These are phyloP conservation scores for Sanghuangporus baumii DNA, from an alignment of 1,284 basidiomycete species.

Conservation along the genomic window DNA sequence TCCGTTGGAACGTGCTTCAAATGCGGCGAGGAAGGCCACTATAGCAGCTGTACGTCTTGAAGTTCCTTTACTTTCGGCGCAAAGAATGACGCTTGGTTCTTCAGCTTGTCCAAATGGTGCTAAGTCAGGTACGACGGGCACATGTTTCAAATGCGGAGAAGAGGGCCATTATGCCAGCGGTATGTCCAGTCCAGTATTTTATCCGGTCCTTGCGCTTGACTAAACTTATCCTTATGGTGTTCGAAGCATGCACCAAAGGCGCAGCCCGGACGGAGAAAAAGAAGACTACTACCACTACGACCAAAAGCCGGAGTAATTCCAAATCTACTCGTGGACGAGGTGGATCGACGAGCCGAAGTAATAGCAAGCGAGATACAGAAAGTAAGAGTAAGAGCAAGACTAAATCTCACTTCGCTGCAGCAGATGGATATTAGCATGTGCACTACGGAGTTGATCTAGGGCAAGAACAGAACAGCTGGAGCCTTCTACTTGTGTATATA, in stretches of 20 bases:
- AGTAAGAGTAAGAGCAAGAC: neutral
- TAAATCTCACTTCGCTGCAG: conserved; percentile 14
- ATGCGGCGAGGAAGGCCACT: conserved; percentile 30
- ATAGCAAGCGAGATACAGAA: neutral
- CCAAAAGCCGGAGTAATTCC: conserved; percentile 6
- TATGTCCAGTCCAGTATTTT: conserved; percentile 1
- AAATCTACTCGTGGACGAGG: conserved; percentile 9
- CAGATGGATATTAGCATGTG: conserved; percentile 8
- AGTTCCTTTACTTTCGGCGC: neutral
- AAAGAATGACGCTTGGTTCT: neutral
- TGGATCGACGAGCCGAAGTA: conserved; percentile 5
- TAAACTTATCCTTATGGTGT: neutral
- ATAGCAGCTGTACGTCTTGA: conserved; percentile 21
- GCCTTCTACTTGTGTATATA: neutral
- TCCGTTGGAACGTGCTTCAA: conserved; percentile 28
- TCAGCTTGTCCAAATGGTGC: conserved; percentile 20
- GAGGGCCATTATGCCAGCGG: conserved; percentile 28
- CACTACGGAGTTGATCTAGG: neutral
- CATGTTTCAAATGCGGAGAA: conserved; percentile 33
- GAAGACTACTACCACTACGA: neutral
- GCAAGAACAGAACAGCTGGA: neutral
- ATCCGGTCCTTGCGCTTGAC: neutral
- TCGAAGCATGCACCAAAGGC: conserved; percentile 6
- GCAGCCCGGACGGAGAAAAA: neutral
- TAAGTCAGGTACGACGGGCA: conserved; percentile 13